Conservation (phyloP, 2,329 filamentous ascomycete genomes). For the Aspergillus intermedius region DNA sequence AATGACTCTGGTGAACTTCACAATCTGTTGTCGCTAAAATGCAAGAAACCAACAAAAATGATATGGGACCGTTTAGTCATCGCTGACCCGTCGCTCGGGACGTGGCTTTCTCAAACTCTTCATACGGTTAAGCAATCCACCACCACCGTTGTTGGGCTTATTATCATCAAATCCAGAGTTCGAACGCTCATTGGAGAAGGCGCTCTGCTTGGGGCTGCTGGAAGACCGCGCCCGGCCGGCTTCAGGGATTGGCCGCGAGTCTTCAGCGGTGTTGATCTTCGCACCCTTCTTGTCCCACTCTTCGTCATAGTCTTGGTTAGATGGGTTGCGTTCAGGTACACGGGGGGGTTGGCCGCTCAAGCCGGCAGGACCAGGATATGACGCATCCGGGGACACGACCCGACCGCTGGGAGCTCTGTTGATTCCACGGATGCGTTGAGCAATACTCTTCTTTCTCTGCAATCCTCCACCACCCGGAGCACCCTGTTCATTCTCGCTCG, state of each 20-base stretch:
- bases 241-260: conserved; percentile 25
- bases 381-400: conserved; percentile 50
- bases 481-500: conserved; percentile 57
- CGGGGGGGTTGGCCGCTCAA: conserved; percentile 29
- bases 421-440: conserved; percentile 82
- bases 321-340: conserved; percentile 61
- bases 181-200: conserved; percentile 51
- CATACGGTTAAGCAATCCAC: conserved; percentile 69
- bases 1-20: too few relatives aligned
- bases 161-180: conserved; percentile 30
- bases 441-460: conserved; percentile 87
- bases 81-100: conserved; percentile 33
- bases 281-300: conserved; percentile 60
- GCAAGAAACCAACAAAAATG: not conserved
- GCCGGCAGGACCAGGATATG: conserved; percentile 22
- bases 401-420: conserved; percentile 59
- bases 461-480: conserved; percentile 47
- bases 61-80: conserved; percentile 15
- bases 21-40: not conserved
- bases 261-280: conserved; percentile 49
- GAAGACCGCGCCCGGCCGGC: conserved; percentile 42
- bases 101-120: conserved; percentile 64
- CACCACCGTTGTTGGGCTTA: conserved; percentile 41
- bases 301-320: conserved; percentile 71
- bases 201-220: conserved; percentile 52